These are phyloP conservation scores for Plasmodium berghei DNA, from an alignment of 169 alveolate species.

Conservation along the genomic window DNA sequence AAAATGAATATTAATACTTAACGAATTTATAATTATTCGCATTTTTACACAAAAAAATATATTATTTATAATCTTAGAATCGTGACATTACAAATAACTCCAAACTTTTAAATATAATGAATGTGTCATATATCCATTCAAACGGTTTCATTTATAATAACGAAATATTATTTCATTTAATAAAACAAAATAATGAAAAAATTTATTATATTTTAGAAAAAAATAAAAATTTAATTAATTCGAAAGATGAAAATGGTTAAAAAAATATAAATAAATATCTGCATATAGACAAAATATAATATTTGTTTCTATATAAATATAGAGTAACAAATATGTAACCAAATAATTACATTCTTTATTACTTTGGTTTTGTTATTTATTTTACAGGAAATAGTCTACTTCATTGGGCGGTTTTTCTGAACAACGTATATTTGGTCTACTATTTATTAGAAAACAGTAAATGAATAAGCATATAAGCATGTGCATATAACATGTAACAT, in stretches of 20 bases:
- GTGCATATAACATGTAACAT: neutral
- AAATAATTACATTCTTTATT: no score
- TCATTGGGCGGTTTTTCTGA: constrained; percentile 71
- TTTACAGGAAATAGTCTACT: constrained; percentile 50
- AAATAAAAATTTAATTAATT: constrained; percentile 23
- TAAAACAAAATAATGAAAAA: constrained; percentile 23
- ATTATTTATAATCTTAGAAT: no score
- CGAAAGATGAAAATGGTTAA: constrained; percentile 62
- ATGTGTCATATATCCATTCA: neutral
- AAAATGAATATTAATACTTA: no score
- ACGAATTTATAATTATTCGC: no score
- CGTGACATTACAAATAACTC: no score
- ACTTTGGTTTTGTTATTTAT: neutral
- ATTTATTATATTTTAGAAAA: constrained; percentile 29
- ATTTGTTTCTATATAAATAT: neutral
- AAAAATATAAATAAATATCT: neutral
- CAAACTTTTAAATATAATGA: neutral
- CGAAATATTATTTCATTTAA: constrained; percentile 28
- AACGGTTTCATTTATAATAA: neutral
- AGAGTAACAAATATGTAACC: no score
- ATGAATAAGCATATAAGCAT: neutral
- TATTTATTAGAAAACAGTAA: constrained; percentile 62
- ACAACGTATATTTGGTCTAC: constrained; percentile 28
- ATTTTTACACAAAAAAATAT: no score
- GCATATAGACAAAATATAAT: neutral